Percentiles rank a stretch among this genome's conserved stretches.
Evolutionary conservation across 1,284 basidiomycete genomes (phyloP).

Genomic region (Cronartium ribicola): DNA sequence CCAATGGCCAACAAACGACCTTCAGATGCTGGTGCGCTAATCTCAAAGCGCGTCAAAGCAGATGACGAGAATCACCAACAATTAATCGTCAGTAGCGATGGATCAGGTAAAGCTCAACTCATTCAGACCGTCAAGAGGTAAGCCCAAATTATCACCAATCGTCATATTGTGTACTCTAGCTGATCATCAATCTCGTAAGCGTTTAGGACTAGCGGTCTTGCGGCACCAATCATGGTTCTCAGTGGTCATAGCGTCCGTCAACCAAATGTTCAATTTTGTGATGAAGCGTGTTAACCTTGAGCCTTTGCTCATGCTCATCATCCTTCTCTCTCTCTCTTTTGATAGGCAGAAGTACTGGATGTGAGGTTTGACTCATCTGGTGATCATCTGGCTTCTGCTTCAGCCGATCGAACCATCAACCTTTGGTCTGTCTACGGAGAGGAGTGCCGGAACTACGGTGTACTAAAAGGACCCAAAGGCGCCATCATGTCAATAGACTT

Average conservation of each 20-base stretch:
- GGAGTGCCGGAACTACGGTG: constrained; percentile 44
- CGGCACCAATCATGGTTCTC: constrained; percentile 35
- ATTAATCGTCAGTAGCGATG: constrained; percentile 38
- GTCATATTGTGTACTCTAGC: not conserved
- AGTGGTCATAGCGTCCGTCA: constrained; percentile 31
- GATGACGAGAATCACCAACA: constrained; percentile 30
- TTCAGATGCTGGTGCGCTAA: constrained; percentile 18
- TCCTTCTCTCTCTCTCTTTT: not conserved
- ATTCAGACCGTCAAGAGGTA: constrained; percentile 38
- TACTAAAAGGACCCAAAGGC: constrained; percentile 40
- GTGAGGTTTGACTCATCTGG: constrained; percentile 49
- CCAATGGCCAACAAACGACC: constrained; percentile 24
- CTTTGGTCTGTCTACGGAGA: constrained; percentile 33
- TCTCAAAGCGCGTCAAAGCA: constrained; percentile 25
- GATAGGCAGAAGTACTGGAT: constrained; percentile 49
- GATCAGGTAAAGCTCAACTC: constrained; percentile 24
- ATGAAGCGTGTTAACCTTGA: too few species aligned
- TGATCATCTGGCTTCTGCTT: constrained; percentile 47
- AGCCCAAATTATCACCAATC: not conserved
- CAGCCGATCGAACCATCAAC: constrained; percentile 48
- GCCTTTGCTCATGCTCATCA: not conserved
- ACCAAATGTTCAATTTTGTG: not conserved
- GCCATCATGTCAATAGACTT: constrained; percentile 41
- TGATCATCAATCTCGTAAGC: not conserved
- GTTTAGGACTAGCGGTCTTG: constrained; percentile 28